These are phyloP conservation scores for Fusarium newnesense DNA, from an alignment of 2,329 filamentous ascomycete species.

Conservation along the genomic window DNA sequence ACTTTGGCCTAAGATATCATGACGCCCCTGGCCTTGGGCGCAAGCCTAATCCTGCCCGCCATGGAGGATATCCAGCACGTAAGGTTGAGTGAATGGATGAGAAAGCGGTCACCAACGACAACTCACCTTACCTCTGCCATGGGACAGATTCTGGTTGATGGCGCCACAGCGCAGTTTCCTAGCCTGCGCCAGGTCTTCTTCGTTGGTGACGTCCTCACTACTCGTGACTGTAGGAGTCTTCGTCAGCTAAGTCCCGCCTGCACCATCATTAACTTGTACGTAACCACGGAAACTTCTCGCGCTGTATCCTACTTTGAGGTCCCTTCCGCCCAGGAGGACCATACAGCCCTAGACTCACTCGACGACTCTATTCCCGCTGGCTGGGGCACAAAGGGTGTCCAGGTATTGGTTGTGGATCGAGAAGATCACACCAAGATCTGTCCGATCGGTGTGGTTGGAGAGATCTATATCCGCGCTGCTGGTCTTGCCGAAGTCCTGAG, in stretches of 20 bases:
- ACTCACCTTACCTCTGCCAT: constrained; percentile 95
- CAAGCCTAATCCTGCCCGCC: constrained; percentile 78
- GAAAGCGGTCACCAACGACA: constrained; percentile 76
- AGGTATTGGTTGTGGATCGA: constrained; percentile 84
- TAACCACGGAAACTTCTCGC: constrained; percentile 55
- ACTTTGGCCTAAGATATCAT: constrained; percentile 72
- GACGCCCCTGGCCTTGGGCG: constrained; percentile 87
- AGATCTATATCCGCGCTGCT: constrained; percentile 83
- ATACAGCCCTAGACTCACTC: constrained; percentile 57
- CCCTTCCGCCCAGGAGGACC: constrained; percentile 65
- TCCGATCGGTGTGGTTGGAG: constrained; percentile 82
- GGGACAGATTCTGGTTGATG: constrained; percentile 93
- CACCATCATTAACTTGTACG: constrained; percentile 34
- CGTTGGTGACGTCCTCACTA: constrained; percentile 90
- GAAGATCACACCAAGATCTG: constrained; percentile 75
- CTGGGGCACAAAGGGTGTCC: constrained; percentile 87
- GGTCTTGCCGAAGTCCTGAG: constrained; percentile 77
- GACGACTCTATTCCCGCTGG: constrained; percentile 83
- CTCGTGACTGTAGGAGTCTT: constrained; percentile 80
- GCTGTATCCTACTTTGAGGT: constrained; percentile 87
- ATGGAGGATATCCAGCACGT: constrained; percentile 89
- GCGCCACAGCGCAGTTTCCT: constrained; percentile 76
- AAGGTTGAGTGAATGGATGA: constrained; percentile 83
- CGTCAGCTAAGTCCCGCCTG: constrained; percentile 70
- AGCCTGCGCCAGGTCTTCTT: constrained; percentile 79